phyloP scores from a whole-genome alignment of 768 basidiomycete species.

The Tricholomella constricta region DNA sequence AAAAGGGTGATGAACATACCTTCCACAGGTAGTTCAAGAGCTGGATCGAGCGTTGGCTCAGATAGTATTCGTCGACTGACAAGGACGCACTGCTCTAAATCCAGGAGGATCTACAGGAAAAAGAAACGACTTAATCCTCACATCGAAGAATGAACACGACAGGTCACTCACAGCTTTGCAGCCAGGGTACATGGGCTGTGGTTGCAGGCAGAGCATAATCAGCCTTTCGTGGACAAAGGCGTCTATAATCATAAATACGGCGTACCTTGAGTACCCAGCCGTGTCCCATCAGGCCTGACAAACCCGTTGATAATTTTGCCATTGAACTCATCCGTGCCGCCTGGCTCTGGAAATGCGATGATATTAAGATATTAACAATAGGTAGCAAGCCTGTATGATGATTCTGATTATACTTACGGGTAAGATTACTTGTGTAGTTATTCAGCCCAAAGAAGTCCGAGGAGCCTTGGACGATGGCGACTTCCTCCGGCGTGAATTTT shows the following conservation, averaged over 20 bases:
- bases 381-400: too few species aligned
- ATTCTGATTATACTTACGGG: conserved; percentile 39
- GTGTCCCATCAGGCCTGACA: conserved; percentile 54
- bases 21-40: conserved; percentile 70
- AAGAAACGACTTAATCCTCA: not conserved
- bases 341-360: conserved; percentile 41
- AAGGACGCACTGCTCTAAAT: conserved; percentile 51
- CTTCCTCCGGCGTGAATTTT: conserved; percentile 54
- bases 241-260: not conserved
- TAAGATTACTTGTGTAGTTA: conserved; percentile 63
- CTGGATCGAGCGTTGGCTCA: conserved; percentile 21
- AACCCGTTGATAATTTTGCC: conserved; percentile 56
- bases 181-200: conserved; percentile 60
- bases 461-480: conserved; percentile 57
- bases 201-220: not conserved
- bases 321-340: conserved; percentile 58
- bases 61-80: not conserved
- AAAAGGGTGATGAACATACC: conserved; percentile 29
- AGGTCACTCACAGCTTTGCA: conserved; percentile 52
- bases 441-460: conserved; percentile 72
- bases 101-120: conserved; percentile 49
- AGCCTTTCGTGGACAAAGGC: not conserved
- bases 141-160: not conserved
- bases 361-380: not conserved
- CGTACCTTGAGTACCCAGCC: conserved; percentile 60